These are phyloP conservation scores for Podosphaera xanthii DNA, from an alignment of 2,329 filamentous ascomycete genomes.

Conservation along the genomic window DNA sequence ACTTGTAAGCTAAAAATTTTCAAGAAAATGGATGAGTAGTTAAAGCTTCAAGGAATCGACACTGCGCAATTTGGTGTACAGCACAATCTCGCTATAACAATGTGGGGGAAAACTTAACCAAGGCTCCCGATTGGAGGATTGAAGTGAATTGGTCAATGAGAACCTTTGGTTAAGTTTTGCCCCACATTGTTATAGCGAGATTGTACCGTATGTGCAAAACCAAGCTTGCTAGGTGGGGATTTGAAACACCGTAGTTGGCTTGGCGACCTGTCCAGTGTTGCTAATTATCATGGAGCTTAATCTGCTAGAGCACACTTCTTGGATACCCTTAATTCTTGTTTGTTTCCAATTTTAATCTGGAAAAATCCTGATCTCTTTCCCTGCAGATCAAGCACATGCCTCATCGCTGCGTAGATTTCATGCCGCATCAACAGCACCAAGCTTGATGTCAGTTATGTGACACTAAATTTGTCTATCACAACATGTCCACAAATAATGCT, in stretches of 20 bases:
- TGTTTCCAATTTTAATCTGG: not conserved
- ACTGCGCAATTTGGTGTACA: not conserved
- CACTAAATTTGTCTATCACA: not conserved
- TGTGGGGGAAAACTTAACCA: no score
- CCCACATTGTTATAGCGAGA: not conserved
- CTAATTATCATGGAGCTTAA: no score
- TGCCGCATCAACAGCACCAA: not conserved
- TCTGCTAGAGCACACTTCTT: not conserved
- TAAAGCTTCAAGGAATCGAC: not conserved
- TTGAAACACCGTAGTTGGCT: no score
- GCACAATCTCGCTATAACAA: not conserved
- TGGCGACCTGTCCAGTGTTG: no score
- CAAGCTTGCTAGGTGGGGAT: no score
- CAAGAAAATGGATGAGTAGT: not conserved
- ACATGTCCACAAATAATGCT: not conserved
- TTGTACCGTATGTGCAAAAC: not conserved
- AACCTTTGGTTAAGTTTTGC: no score
- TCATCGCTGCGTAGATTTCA: not conserved
- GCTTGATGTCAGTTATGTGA: not conserved
- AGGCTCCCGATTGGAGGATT: no score
- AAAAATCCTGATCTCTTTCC: not conserved
- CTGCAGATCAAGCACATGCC: not conserved
- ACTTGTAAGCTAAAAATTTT: not conserved
- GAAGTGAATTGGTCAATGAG: no score
- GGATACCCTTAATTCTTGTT: not conserved